phyloP scores from a whole-genome alignment of 2,329 filamentous ascomycete genomes.

The Monilinia aucupariae region DNA sequence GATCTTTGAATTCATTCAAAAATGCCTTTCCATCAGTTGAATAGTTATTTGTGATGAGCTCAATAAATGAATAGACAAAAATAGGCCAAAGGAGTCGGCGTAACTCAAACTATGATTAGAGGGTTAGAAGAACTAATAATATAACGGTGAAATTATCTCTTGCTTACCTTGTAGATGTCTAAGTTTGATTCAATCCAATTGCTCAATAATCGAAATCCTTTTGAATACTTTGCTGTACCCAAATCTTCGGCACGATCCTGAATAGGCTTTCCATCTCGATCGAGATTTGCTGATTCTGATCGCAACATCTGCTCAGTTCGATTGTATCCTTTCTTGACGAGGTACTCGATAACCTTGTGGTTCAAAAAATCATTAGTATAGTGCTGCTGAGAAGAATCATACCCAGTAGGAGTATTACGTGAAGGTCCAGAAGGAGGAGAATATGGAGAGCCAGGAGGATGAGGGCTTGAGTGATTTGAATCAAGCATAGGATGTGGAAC shows the following conservation, averaged over 20 bases:
- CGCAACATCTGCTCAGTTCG: constrained; percentile 88
- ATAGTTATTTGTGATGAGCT: constrained; percentile 68
- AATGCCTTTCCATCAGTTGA: constrained; percentile 68
- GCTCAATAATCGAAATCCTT: constrained; percentile 66
- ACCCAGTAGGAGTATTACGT: neutral
- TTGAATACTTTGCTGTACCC: constrained; percentile 71
- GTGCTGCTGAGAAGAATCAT: neutral
- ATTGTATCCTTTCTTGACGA: constrained; percentile 91
- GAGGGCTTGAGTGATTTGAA: neutral
- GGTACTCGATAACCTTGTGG: constrained; percentile 78
- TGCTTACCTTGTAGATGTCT: constrained; percentile 79
- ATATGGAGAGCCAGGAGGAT: neutral
- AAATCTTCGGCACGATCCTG: constrained; percentile 58
- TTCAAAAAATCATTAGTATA: neutral
- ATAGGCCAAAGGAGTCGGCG: constrained; percentile 85
- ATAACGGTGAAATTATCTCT: neutral
- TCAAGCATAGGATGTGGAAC: neutral
- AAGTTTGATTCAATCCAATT: constrained; percentile 88
- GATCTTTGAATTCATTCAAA: constrained; percentile 58
- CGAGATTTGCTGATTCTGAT: constrained; percentile 79
- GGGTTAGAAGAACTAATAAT: neutral
- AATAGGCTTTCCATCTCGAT: constrained; percentile 73
- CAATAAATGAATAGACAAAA: constrained; percentile 88
- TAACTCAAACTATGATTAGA: constrained; percentile 64
- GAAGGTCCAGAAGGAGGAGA: neutral